Conservation (phyloP, 495 filamentous ascomycete genomes). For the Neurospora discreta region DNA sequence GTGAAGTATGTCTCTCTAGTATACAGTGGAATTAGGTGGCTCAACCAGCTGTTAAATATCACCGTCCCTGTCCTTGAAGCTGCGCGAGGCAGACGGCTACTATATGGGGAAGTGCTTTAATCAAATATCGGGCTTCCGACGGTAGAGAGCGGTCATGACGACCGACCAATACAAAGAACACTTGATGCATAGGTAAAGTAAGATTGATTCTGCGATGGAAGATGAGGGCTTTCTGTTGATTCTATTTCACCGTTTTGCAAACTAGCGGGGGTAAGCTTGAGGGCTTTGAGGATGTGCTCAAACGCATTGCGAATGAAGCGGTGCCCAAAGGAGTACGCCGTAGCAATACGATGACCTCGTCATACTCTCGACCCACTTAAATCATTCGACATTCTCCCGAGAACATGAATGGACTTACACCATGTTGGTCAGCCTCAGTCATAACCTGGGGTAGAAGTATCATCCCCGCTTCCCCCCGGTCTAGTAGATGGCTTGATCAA, state of each 20-base stretch:
- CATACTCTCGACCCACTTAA: neutral
- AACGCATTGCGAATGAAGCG: constrained; percentile 7
- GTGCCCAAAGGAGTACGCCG: neutral
- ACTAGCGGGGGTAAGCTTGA: constrained; percentile 17
- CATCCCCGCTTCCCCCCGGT: neutral
- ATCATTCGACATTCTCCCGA: neutral
- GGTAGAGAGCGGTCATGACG: constrained; percentile 5
- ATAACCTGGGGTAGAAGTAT: neutral
- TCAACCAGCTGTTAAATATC: too few relatives aligned
- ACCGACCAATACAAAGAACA: constrained; percentile 10
- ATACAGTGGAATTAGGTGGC: neutral
- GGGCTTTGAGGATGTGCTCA: constrained; percentile 15
- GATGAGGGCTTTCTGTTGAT: constrained; percentile 16
- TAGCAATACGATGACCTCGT: neutral
- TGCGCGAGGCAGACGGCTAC: constrained; percentile 23
- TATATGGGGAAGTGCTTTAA: constrained; percentile 25
- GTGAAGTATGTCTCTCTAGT: constrained; percentile 20
- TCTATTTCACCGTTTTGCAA: constrained; percentile 24
- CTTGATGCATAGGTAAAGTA: constrained; percentile 9
- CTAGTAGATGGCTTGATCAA: neutral
- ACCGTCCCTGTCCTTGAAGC: constrained; percentile 24
- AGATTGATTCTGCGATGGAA: constrained; percentile 13
- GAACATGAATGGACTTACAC: neutral
- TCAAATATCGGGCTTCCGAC: constrained; percentile 5
- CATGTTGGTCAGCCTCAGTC: neutral